A percentile compares a stretch with the other conserved stretches of the same genome.
Evolutionary conservation across 768 basidiomycete genomes (phyloP).

Genomic region (Naganishia onofrii): DNA sequence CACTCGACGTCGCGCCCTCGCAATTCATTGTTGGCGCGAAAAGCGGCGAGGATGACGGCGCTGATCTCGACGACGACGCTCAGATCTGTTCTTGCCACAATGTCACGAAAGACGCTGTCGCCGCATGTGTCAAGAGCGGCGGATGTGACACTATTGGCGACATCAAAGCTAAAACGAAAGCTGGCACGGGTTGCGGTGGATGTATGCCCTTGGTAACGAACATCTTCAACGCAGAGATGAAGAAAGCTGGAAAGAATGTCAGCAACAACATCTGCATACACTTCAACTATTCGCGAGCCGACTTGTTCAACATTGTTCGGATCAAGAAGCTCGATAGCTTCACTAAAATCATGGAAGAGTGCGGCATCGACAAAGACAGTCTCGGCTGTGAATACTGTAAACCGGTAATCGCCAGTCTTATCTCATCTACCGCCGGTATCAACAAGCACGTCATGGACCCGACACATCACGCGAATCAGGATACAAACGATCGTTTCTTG

Average conservation of each 20-base stretch:
- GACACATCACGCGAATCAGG: constrained; percentile 66
- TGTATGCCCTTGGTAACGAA: constrained; percentile 63
- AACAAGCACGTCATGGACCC: constrained; percentile 68
- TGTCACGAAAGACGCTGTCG: constrained; percentile 63
- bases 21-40: constrained; percentile 65
- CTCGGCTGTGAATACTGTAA: constrained; percentile 74
- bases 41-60: constrained; percentile 61
- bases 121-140: constrained; percentile 59
- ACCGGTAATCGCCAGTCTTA: constrained; percentile 62
- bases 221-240: constrained; percentile 62
- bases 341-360: constrained; percentile 58
- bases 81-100: constrained; percentile 74
- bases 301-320: constrained; percentile 66
- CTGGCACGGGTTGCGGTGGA: constrained; percentile 70
- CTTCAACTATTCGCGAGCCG: constrained; percentile 64
- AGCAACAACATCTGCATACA: constrained; percentile 64
- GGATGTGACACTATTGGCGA: constrained; percentile 56
- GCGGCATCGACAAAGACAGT: constrained; percentile 57
- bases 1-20: constrained; percentile 64
- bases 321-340: constrained; percentile 65
- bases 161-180: constrained; percentile 67
- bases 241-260: constrained; percentile 63
- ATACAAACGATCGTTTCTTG: constrained; percentile 67
- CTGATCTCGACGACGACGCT: constrained; percentile 68
- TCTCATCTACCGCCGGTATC: constrained; percentile 56